These are phyloP conservation scores for Apiotrichum gamsii DNA, from an alignment of 1,284 basidiomycete species.

Conservation along the genomic window DNA sequence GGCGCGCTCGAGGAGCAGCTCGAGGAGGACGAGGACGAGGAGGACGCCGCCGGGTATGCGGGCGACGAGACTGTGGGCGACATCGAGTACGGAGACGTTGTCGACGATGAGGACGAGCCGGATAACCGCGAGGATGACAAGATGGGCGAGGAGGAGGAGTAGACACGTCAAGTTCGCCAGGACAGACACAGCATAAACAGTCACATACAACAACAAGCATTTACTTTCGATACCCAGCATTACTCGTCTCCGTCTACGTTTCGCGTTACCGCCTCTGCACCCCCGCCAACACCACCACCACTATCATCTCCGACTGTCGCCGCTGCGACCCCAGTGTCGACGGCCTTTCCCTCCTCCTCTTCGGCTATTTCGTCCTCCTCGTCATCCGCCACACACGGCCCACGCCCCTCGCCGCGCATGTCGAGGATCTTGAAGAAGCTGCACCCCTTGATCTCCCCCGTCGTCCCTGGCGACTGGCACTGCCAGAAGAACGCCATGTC, in stretches of 20 bases:
- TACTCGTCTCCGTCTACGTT: no score
- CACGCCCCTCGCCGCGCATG: constrained; percentile 63
- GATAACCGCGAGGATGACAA: constrained; percentile 27
- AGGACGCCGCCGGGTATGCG: constrained; percentile 22
- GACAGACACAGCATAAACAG: no score
- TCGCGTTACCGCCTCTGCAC: no score
- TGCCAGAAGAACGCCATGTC: constrained; percentile 72
- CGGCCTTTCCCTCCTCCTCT: background rate
- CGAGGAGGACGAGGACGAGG: constrained; percentile 15
- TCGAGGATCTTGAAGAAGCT: constrained; percentile 74
- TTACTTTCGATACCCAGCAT: background rate
- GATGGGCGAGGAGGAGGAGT: constrained; percentile 9
- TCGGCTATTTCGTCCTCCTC: background rate
- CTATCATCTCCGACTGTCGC: no score
- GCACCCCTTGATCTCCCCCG: constrained; percentile 72
- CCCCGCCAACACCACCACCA: no score
- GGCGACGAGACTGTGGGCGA: constrained; percentile 28
- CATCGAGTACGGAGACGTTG: constrained; percentile 37
- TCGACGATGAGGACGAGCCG: constrained; percentile 36
- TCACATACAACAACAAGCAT: background rate
- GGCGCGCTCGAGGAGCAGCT: constrained; percentile 18
- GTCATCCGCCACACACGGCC: constrained; percentile 36
- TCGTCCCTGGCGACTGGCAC: constrained; percentile 73
- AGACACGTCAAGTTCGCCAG: background rate
- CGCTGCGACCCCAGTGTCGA: no score